These are phyloP conservation scores for Calocybe cyanea DNA, from an alignment of 768 basidiomycete genomes.

Conservation along the genomic window DNA sequence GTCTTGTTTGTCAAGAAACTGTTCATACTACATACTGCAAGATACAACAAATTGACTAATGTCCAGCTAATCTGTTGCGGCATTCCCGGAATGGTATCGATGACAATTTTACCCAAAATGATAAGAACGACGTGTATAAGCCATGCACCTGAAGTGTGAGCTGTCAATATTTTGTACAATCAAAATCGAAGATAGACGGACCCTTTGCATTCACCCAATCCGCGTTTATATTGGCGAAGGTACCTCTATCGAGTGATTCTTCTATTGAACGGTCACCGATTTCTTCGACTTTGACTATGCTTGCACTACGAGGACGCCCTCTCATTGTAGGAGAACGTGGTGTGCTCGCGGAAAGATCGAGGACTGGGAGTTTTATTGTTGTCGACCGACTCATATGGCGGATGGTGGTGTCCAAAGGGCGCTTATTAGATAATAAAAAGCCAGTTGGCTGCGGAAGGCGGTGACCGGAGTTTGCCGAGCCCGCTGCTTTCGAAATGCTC, in stretches of 20 bases:
- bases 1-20: slow-evolving; percentile 1
- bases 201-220: slow-evolving; percentile 96
- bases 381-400: slow-evolving; percentile 48
- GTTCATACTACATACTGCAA: slow-evolving; percentile 57
- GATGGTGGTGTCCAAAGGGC: slow-evolving; percentile 15
- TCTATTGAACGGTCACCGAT: slow-evolving; percentile 70
- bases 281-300: slow-evolving; percentile 83
- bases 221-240: slow-evolving; percentile 82
- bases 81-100: slow-evolving; percentile 94
- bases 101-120: slow-evolving; percentile 81
- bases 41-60: slow-evolving; percentile 85
- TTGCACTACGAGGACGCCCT: slow-evolving; percentile 59
- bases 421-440: not conserved
- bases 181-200: slow-evolving; percentile 23
- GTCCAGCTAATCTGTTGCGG: slow-evolving; percentile 96
- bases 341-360: slow-evolving; percentile 33
- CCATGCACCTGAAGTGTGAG: slow-evolving; percentile 79
- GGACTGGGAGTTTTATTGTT: slow-evolving; percentile 51
- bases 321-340: slow-evolving; percentile 28
- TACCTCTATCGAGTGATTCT: slow-evolving; percentile 73
- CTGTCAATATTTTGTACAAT: slow-evolving; percentile 3
- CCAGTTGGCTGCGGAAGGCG: too few relatives aligned
- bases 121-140: slow-evolving; percentile 95
- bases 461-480: slow-evolving; percentile 25
- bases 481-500: slow-evolving; percentile 31